phyloP scores from a whole-genome alignment of 192 early-diverging fungal species.

The Umbelopsis vinacea region DNA sequence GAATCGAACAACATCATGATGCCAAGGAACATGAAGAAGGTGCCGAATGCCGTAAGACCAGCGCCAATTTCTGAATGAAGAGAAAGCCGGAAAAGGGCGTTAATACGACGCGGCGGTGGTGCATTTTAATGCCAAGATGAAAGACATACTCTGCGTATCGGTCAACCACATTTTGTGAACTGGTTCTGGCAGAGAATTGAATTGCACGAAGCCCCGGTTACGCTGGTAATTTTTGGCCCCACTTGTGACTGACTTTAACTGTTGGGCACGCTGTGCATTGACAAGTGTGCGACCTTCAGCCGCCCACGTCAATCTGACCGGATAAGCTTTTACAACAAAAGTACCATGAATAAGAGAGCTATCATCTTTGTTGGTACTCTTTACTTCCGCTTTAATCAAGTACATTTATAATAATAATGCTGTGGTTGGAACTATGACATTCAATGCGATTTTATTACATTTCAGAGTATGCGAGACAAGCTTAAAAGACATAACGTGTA shows the following conservation, averaged over 20 bases:
- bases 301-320: background rate
- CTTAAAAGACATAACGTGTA: too few species aligned
- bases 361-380: too few species aligned
- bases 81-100: background rate
- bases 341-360: too few species aligned
- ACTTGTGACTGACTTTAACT: background rate
- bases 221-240: background rate
- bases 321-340: background rate
- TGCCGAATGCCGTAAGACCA: constrained; percentile 88
- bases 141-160: constrained; percentile 10
- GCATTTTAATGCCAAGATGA: background rate
- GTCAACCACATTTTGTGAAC: constrained; percentile 2
- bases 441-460: background rate
- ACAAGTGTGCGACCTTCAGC: background rate
- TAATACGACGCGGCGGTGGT: background rate
- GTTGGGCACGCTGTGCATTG: too few species aligned
- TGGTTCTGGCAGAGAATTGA: background rate
- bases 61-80: constrained; percentile 78
- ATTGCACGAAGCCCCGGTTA: background rate
- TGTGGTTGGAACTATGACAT: too few species aligned
- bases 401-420: too few species aligned
- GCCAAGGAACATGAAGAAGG: constrained; percentile 89
- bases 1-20: constrained; percentile 92
- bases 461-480: background rate
- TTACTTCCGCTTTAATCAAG: background rate